Evolutionary conservation across 83 land plant genomes (phyloP), one percentile per base, ranked within the genome.

Genomic region (Picea engelmannii): DNA sequence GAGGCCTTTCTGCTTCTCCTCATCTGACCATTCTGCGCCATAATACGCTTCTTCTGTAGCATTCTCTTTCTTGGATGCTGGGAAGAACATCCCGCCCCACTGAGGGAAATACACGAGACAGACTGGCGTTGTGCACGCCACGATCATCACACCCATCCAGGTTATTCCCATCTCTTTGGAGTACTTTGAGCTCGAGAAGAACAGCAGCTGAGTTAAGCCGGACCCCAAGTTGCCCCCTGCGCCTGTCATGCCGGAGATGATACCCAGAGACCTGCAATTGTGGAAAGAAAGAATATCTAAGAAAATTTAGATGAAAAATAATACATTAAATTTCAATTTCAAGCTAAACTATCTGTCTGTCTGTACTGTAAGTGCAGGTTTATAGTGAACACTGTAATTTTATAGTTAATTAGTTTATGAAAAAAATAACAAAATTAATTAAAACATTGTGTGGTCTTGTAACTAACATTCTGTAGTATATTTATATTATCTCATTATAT

Each of bases 81-180:
- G 92, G 21, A 86, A 71, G 79, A 94, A 81, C 93, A 91, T 91
- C 65, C 95, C 88, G 0, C 96, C 95, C 96, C 94, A 94, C 80
- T 87, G 92, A 4, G 95, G 95, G 83, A 93, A 93, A 84, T 91
- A 84, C 47, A 91, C 87, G 12, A 90, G 21, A 5, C 83, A 64
- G 38, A 91, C 88, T 0, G 92, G 92, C 65, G 84, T 60, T 6
- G 95, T 93, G 84, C 91, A 89, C 4, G 68, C 87, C 8, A 90
- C 58, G 66, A 87, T 91, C 97, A 95, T 95, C 62, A 88, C 62
- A 0, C 96, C 98, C 98, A 95, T 95, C 47, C 77, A 73, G 1
- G 81, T 60, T 12, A 95, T 78, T 0, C 98, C 98, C 2, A 35
- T 79, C 49, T 80, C 90, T 2, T 89, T 92, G 13, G 85, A 78